Evolutionary conservation across 2,329 filamentous ascomycete genomes (phyloP).

Genomic region (Curvularia spicifera): DNA sequence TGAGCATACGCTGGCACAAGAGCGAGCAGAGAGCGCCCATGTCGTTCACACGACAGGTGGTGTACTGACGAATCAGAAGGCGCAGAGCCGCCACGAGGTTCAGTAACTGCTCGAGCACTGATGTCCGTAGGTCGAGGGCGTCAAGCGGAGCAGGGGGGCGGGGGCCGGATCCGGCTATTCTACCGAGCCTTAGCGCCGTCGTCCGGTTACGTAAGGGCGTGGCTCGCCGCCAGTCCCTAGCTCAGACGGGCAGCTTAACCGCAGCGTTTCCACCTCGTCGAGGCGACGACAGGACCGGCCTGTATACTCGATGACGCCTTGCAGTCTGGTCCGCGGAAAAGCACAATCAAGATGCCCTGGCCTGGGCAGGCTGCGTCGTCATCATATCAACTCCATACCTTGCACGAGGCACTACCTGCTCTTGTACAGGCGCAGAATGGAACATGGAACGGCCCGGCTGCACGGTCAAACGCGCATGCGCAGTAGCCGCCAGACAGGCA

Average conservation of each 20-base stretch:
- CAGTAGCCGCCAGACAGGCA: constrained; percentile 13
- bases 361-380: constrained; percentile 18
- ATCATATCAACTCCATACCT: neutral
- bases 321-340: neutral
- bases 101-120: constrained; percentile 15
- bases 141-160: constrained; percentile 11
- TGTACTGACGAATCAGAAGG: constrained; percentile 33
- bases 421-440: constrained; percentile 16
- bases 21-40: constrained; percentile 32
- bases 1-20: constrained; percentile 40
- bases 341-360: neutral
- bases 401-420: constrained; percentile 3
- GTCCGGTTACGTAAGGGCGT: constrained; percentile 22
- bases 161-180: constrained; percentile 20
- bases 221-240: constrained; percentile 13
- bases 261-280: neutral
- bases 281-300: neutral
- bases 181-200: constrained; percentile 19
- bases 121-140: constrained; percentile 20
- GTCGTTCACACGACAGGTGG: constrained; percentile 32
- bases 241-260: constrained; percentile 19
- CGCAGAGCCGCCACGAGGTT: constrained; percentile 29
- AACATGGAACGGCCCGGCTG: constrained; percentile 23
- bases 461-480: constrained; percentile 10
- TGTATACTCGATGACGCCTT: neutral